phyloP scores from a whole-genome alignment of 2,329 filamentous ascomycete genomes.

The Tolypocladium sp. region DNA sequence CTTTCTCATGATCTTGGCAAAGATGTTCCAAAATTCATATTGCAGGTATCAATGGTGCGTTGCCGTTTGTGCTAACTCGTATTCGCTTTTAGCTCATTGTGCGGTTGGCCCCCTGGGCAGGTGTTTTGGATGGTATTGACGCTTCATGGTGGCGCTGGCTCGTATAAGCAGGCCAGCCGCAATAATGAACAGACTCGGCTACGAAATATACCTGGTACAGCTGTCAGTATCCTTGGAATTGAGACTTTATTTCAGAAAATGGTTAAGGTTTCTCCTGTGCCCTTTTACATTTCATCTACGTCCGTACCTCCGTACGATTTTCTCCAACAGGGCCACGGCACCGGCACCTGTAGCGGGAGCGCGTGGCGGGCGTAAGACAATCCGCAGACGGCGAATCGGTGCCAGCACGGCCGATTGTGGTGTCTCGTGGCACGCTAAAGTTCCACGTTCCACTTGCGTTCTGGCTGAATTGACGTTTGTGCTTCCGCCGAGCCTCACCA shows the following conservation, averaged over 20 bases:
- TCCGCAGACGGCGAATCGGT: neutral
- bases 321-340: neutral
- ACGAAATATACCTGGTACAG: neutral
- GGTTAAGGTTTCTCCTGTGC: no score
- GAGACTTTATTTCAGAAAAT: no score
- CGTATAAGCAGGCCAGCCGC: neutral
- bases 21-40: neutral
- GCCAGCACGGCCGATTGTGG: neutral
- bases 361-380: neutral
- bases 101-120: neutral
- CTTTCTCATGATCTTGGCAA: neutral
- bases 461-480: neutral
- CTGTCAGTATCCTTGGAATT: neutral
- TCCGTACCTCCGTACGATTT: no score
- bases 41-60: neutral
- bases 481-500: neutral
- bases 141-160: neutral
- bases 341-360: neutral
- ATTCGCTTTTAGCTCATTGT: neutral
- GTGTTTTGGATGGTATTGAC: neutral
- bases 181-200: neutral
- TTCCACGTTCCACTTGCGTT: neutral
- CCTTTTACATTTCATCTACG: no score
- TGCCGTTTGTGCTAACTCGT: neutral
- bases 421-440: neutral